Conservation (phyloP, 225 moss, liverwort and hornwort genomes). For the Sphagnum contortum region DNA sequence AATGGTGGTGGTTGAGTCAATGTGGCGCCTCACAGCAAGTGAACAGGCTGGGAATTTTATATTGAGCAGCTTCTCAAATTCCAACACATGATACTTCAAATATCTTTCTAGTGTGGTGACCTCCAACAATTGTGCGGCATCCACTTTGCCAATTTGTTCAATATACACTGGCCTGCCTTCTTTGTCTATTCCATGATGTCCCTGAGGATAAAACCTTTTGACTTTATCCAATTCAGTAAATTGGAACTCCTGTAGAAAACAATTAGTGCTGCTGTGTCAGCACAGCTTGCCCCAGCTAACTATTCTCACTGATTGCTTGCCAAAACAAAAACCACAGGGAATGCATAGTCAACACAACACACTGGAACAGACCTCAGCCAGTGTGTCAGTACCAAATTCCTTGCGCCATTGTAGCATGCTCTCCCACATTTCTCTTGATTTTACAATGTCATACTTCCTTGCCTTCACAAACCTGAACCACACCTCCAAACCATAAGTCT, state of each 20-base stretch:
- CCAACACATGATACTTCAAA: slow-evolving; percentile 52
- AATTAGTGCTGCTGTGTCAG: neutral
- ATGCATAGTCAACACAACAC: too few relatives aligned
- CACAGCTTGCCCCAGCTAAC: neutral
- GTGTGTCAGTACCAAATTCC: slow-evolving; percentile 4
- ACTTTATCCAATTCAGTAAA: slow-evolving; percentile 49
- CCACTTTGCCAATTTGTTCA: slow-evolving; percentile 57
- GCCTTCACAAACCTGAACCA: slow-evolving; percentile 5
- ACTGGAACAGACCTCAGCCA: neutral
- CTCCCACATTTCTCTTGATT: slow-evolving; percentile 6
- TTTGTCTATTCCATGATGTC: slow-evolving; percentile 66
- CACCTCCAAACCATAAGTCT: too few relatives aligned
- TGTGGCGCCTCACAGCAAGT: slow-evolving; percentile 45
- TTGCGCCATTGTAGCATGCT: slow-evolving; percentile 7
- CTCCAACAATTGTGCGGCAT: slow-evolving; percentile 41
- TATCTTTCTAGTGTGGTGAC: slow-evolving; percentile 58
- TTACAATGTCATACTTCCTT: slow-evolving; percentile 7
- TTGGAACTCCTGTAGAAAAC: slow-evolving; percentile 25
- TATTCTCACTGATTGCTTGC: too few relatives aligned
- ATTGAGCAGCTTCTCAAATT: slow-evolving; percentile 45
- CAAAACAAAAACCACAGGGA: too few relatives aligned
- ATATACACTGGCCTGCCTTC: slow-evolving; percentile 63
- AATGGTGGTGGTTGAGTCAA: slow-evolving; percentile 53
- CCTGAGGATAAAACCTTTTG: slow-evolving; percentile 49
- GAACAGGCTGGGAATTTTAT: slow-evolving; percentile 59